Evolutionary conservation across 345 rosid genomes (phyloP).

Genomic region (Dipteronia dyeriana): DNA sequence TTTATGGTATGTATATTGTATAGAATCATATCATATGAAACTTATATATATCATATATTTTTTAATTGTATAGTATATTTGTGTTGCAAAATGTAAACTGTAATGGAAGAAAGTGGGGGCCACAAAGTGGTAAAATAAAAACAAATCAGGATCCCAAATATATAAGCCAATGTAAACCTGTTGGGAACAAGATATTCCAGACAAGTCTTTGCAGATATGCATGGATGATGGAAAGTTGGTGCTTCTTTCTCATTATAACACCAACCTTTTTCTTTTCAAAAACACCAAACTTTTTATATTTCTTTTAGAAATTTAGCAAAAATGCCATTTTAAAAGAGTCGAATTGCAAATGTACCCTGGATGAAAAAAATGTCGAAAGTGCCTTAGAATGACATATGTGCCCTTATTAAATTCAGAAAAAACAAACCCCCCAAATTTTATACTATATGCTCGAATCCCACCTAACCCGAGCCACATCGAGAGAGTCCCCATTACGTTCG

Average conservation of each 20-base stretch:
- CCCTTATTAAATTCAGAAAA: too few relatives aligned
- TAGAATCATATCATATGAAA: not conserved
- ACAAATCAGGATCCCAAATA: constrained; percentile 24
- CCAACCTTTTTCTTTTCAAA: not conserved
- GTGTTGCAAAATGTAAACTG: constrained; percentile 28
- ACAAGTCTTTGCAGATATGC: constrained; percentile 31
- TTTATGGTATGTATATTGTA: constrained; percentile 8
- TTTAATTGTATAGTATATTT: constrained; percentile 17
- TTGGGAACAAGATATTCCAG: constrained; percentile 47
- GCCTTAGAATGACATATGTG: too few relatives aligned
- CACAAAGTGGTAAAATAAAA: constrained; percentile 14
- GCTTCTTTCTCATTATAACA: constrained; percentile 13
- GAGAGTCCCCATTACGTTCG: too few relatives aligned
- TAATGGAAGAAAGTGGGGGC: constrained; percentile 27
- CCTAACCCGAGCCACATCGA: too few relatives aligned
- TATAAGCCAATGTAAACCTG: constrained; percentile 29
- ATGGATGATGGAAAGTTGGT: constrained; percentile 18
- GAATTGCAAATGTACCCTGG: too few relatives aligned
- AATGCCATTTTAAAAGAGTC: too few relatives aligned
- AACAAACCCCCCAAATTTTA: too few relatives aligned
- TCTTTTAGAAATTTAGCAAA: not conserved
- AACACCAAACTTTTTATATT: too few relatives aligned
- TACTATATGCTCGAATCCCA: too few relatives aligned
- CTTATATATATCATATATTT: not conserved
- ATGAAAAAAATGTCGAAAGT: too few relatives aligned